Conservation (phyloP, 805 yeast genomes). For the Metschnikowia dekortorum region DNA sequence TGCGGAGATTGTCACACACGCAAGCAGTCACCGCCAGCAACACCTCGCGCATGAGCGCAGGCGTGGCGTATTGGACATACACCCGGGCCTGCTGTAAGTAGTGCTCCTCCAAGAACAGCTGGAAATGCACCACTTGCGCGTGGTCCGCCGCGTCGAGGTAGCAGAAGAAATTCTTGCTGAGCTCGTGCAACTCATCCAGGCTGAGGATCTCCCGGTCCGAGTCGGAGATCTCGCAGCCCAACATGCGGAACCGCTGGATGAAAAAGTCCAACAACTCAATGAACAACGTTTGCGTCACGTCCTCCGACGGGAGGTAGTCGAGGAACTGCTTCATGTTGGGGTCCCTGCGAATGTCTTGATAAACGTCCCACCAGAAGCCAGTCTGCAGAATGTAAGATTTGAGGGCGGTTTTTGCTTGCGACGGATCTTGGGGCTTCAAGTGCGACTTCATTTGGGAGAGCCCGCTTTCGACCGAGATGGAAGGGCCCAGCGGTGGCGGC, state of each 20-base stretch:
- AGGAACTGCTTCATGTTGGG: background rate
- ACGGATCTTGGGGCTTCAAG: background rate
- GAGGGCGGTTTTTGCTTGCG: background rate
- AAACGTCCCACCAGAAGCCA: constrained; percentile 13
- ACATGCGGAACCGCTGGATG: constrained; percentile 8
- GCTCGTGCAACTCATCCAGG: constrained; percentile 12
- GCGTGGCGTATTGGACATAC: constrained; percentile 1
- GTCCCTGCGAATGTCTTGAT: constrained; percentile 13
- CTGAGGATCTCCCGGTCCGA: constrained; percentile 1
- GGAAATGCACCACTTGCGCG: constrained; percentile 6
- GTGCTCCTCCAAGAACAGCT: constrained; percentile 1
- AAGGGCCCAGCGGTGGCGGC: background rate
- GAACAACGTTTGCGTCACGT: constrained; percentile 6
- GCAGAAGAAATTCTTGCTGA: constrained; percentile 3
- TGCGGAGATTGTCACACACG: constrained; percentile 11
- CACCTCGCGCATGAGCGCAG: constrained; percentile 6
- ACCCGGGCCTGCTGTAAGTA: constrained; percentile 2
- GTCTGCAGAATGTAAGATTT: background rate
- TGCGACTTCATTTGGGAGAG: background rate
- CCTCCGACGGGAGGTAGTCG: constrained; percentile 10
- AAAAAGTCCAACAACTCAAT: constrained; percentile 10
- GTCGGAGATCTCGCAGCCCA: constrained; percentile 6
- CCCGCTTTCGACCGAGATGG: background rate
- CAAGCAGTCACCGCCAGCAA: constrained; percentile 4
- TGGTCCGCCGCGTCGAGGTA: constrained; percentile 7